Base-by-base conservation (phyloP, 345 rosid species). In the Reutealis trisperma region DNA sequence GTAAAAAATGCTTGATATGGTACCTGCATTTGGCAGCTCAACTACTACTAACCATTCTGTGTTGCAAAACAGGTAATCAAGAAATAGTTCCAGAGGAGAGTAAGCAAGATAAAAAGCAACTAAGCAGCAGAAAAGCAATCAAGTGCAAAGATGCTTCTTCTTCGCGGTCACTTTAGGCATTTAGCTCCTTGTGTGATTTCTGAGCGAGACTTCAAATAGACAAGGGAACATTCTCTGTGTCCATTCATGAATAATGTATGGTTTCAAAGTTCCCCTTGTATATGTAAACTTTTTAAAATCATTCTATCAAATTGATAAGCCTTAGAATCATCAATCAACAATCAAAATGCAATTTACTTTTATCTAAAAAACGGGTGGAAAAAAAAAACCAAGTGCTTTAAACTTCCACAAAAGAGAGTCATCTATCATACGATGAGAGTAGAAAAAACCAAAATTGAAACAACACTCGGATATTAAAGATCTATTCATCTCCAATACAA, bases 21-120 rank as follows among this genome's bases (percentile, higher is more conserved):
- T 54, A 45, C 66, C 80, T 60, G 51, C 22, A 49, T 14, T 49
- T 25, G 12, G 30, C 60, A 30, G 25, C 19, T 24, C 7, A 42
- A 9, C 16, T 58, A 12, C 51, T 34, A 37, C 41, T 37, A 37
- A 37, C 34, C 75, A 32, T 25, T 54, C 15, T 44, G 25, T 9
- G 14, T 8, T 68, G 52, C 66, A 75, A 75, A 45, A 61, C 89
- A 90, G 87, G 75, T 67, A 34, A 72, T 70, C 72, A 88, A 81
- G 86, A 86, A 82, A 57, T 83, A 80, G 34, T 37, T 77, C 57
- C 67, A 66, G 14, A 76, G 74, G 85, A 82, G 63, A 66, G 16
- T 2, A 83, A 80, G 22, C 87, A 79, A 60, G 76, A 84, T 18
- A 79, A 81, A 71, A 81, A 83, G 81, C 79, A 67, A 16, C 11